Conservation (phyloP, 2,329 filamentous ascomycete genomes). For the Sclerotiophoma versabilis region DNA sequence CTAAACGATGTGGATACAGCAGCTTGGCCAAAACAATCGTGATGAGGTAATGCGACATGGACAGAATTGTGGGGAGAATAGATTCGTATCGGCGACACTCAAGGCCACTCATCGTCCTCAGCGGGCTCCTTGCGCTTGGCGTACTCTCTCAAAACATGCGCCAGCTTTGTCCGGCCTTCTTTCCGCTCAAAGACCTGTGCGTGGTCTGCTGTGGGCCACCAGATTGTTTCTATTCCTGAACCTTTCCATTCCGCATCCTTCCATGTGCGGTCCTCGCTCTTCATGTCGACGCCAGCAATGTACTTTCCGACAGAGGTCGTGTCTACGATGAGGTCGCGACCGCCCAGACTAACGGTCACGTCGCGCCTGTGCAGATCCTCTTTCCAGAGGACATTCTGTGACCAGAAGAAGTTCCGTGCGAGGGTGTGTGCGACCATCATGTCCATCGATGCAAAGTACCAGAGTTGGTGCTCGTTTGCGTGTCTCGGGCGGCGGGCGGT, state of each 20-base stretch:
- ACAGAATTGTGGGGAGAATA: not conserved
- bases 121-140: constrained; percentile 19
- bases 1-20: not conserved
- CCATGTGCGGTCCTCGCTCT: constrained; percentile 38
- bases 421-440: constrained; percentile 71
- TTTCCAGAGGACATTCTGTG: constrained; percentile 73
- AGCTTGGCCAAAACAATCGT: constrained; percentile 6
- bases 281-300: constrained; percentile 52
- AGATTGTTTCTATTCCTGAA: constrained; percentile 63
- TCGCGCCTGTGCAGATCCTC: constrained; percentile 62
- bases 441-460: constrained; percentile 74
- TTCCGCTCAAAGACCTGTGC: constrained; percentile 58
- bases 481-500: constrained; percentile 37
- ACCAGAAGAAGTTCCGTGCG: constrained; percentile 74
- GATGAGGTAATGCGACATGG: constrained; percentile 5
- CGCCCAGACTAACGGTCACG: constrained; percentile 66
- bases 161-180: constrained; percentile 35
- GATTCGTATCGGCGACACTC: not conserved
- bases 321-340: constrained; percentile 70
- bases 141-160: constrained; percentile 37
- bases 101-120: constrained; percentile 10
- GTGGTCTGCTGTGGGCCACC: constrained; percentile 69
- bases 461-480: constrained; percentile 75
- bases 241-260: constrained; percentile 47
- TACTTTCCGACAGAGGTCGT: constrained; percentile 66